A percentile compares a stretch with the other conserved stretches of the same genome.
Evolutionary conservation across 371 early-diverging fungal species (phyloP).

Genomic region (Zancudomyces culisetae): DNA sequence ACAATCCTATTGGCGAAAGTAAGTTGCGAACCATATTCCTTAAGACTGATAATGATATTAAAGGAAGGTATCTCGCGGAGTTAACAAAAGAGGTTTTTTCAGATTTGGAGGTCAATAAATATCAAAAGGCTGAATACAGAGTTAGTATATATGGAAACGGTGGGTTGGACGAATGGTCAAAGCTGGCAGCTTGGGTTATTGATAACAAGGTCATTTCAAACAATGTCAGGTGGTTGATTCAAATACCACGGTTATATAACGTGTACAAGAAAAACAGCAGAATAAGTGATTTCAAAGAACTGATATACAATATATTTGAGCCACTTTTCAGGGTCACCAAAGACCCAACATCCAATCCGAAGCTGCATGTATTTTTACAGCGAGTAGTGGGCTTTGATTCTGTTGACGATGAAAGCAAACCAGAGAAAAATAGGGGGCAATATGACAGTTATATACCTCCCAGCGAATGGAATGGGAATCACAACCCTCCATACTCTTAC

Average conservation of each 20-base stretch:
- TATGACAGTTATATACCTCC: constrained; percentile 80
- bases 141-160: constrained; percentile 83
- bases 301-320: constrained; percentile 73
- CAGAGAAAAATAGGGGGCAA: constrained; percentile 61
- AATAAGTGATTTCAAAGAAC: constrained; percentile 59
- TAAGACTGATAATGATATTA: constrained; percentile 90
- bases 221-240: constrained; percentile 94
- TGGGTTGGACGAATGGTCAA: constrained; percentile 75
- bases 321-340: constrained; percentile 87
- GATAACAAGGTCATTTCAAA: constrained; percentile 74
- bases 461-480: constrained; percentile 44
- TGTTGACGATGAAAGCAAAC: constrained; percentile 95
- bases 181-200: constrained; percentile 88
- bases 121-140: constrained; percentile 88
- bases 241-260: constrained; percentile 88
- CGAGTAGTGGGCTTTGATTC: constrained; percentile 92
- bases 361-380: constrained; percentile 82
- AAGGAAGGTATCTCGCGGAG: constrained; percentile 86
- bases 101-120: constrained; percentile 88
- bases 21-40: constrained; percentile 69
- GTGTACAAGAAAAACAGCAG: constrained; percentile 56
- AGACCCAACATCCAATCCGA: constrained; percentile 65
- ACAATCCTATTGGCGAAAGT: constrained; percentile 77
- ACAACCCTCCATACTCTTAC: constrained; percentile 96
- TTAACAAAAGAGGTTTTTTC: constrained; percentile 87